Percentiles rank a stretch among this genome's conserved stretches.
These are phyloP conservation scores for Pythium dissimile DNA, from an alignment of 352 stramenopile genomes.

Conservation along the genomic window DNA sequence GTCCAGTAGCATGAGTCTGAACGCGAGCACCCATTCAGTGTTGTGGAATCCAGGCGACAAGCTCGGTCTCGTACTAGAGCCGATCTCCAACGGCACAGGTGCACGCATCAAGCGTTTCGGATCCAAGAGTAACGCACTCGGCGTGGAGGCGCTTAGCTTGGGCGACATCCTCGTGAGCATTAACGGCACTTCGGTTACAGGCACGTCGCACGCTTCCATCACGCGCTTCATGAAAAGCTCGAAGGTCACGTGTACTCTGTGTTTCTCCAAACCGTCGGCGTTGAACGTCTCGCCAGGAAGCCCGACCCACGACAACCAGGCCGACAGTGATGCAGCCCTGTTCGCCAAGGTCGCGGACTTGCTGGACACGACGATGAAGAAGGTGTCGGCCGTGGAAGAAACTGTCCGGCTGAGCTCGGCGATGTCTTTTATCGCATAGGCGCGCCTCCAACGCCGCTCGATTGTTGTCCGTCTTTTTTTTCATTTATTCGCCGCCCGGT, in stretches of 20 bases:
- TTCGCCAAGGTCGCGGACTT: constrained; percentile 70
- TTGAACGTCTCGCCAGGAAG: constrained; percentile 5
- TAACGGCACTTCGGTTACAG: constrained; percentile 59
- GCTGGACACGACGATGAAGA: constrained; percentile 71
- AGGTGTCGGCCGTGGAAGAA: constrained; percentile 70
- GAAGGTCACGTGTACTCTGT: constrained; percentile 74
- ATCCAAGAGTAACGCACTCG: constrained; percentile 67
- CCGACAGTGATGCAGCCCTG: constrained; percentile 38
- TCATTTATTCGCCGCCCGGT: neutral
- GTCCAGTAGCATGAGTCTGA: constrained; percentile 22
- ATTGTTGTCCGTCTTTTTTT: neutral
- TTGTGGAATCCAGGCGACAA: constrained; percentile 77
- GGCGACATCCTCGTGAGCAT: constrained; percentile 75
- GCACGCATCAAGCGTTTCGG: constrained; percentile 64
- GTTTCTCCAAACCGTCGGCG: constrained; percentile 37
- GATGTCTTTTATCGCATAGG: constrained; percentile 66
- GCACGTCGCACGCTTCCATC: constrained; percentile 58
- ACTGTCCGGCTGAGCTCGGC: constrained; percentile 67
- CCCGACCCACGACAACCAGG: constrained; percentile 26
- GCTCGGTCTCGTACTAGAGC: constrained; percentile 64
- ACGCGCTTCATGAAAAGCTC: constrained; percentile 76
- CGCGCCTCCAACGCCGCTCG: too few relatives aligned
- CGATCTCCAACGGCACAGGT: constrained; percentile 39
- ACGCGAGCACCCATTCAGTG: constrained; percentile 35
- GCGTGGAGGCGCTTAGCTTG: constrained; percentile 47